Evolutionary conservation across 495 filamentous ascomycete genomes (phyloP).

Genomic region (Rhypophila decipiens): DNA sequence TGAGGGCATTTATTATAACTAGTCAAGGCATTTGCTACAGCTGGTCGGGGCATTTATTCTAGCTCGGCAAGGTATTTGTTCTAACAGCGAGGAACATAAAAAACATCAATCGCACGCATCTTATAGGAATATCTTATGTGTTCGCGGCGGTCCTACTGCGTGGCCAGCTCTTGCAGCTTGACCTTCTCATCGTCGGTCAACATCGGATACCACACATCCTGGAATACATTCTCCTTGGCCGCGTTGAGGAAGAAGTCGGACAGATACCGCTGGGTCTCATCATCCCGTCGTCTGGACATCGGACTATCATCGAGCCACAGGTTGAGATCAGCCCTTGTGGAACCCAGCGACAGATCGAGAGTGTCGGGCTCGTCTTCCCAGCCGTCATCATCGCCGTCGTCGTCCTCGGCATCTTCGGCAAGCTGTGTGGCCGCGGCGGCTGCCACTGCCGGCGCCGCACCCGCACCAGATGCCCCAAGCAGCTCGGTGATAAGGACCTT

Average conservation of each 20-base stretch:
- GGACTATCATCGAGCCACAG: constrained; percentile 56
- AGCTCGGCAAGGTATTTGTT: too few relatives aligned
- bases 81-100: too few relatives aligned
- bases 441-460: constrained; percentile 38
- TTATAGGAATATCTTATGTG: too few relatives aligned
- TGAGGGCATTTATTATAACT: too few relatives aligned
- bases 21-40: too few relatives aligned
- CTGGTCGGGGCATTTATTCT: too few relatives aligned
- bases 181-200: constrained; percentile 68
- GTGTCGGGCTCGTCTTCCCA: constrained; percentile 84
- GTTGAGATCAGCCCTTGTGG: constrained; percentile 73
- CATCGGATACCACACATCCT: constrained; percentile 60
- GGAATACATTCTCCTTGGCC: constrained; percentile 62
- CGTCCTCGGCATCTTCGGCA: constrained; percentile 52
- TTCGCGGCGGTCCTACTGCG: too few relatives aligned
- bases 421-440: constrained; percentile 47
- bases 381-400: constrained; percentile 63
- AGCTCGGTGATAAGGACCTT: constrained; percentile 94
- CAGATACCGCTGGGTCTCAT: constrained; percentile 84
- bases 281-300: constrained; percentile 65
- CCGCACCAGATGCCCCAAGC: constrained; percentile 49
- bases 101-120: too few relatives aligned
- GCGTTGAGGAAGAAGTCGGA: constrained; percentile 73
- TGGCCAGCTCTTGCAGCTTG: constrained; percentile 51
- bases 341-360: constrained; percentile 62